Base-by-base conservation (phyloP, 306 rosid species). In the Alnus glutinosa region DNA sequence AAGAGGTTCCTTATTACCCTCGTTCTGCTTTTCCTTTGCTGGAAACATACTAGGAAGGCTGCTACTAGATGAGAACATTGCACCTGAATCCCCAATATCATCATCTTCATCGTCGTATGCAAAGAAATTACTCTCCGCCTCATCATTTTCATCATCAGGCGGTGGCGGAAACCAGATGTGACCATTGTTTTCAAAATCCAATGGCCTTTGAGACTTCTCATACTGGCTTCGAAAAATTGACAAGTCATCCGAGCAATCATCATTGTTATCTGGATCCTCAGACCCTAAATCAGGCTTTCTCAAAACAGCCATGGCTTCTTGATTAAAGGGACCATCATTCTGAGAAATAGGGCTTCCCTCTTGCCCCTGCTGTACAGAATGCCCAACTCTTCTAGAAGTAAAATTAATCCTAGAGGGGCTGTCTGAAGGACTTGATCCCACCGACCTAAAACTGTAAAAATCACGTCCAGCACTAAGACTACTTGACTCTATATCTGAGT, bases 41-140 rank as follows among this genome's bases (percentile, higher is more conserved):
- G 94, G 91, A 88, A 93, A 95, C 75, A 79, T 70, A 83, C 71
- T 80, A 77, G 94, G 81, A 73, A 95, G 86, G 86, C 97, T 89
- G 84, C 92, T 85, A 73, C 92, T 91, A 61, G 91, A 81, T 62
- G 97, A 80, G 85, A 95, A 96, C 70, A 89, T 36, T 55, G 88
- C 87, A 72, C 96, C 91, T 0, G 98, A 90, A 67, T 95, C 98
- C 81, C 98, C 99, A 76, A 92, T 77, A 78, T 95, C 91, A 74
- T 95, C 97, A 66, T 93, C 99, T 32, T 95, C 99, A 12, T 95
- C 99, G 12, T 95, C 97, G 70, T 91, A 95, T 32, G 90, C 58
- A 79, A 91, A 88, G 77, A 88, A 87, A 76, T 85, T 86, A 64
- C 82, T 85, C 67, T 93, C 99, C 23, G 77, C 85, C 48, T 93